Percentiles rank a stretch among this genome's conserved stretches.
phyloP scores from a whole-genome alignment of 1,284 basidiomycete genomes.

The Puccinia triticina region DNA sequence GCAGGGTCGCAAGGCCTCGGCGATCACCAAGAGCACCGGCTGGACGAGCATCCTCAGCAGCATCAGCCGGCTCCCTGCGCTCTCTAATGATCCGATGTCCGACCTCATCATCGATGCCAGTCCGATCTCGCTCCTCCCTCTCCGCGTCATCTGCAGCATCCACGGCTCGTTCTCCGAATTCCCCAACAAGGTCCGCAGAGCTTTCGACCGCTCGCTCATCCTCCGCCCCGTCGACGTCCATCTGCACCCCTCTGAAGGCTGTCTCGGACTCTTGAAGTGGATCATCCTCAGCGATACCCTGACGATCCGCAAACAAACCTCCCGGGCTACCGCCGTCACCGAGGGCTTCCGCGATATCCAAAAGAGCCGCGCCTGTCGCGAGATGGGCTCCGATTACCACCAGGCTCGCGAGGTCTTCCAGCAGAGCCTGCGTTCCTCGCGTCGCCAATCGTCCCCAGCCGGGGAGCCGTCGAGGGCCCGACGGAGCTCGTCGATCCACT shows the following conservation, averaged over 20 bases:
- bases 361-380: neutral
- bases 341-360: constrained; percentile 11
- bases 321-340: constrained; percentile 24
- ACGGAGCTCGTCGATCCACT: neutral
- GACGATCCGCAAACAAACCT: constrained; percentile 44
- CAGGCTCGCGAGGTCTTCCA: constrained; percentile 13
- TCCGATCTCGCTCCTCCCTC: constrained; percentile 23
- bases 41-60: constrained; percentile 41
- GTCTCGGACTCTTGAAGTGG: constrained; percentile 51
- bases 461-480: neutral
- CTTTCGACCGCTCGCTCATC: constrained; percentile 48
- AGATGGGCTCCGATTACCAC: neutral
- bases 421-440: neutral
- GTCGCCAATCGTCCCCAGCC: neutral
- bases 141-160: constrained; percentile 23
- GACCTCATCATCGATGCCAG: constrained; percentile 45
- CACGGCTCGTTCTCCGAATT: constrained; percentile 51
- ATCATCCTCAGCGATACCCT: constrained; percentile 49
- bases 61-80: constrained; percentile 48
- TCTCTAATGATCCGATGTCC: constrained; percentile 44
- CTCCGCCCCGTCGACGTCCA: constrained; percentile 44
- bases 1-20: constrained; percentile 40
- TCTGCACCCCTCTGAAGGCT: constrained; percentile 48
- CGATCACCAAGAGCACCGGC: constrained; percentile 46
- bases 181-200: constrained; percentile 31